These are phyloP conservation scores for Urtica urens DNA, from an alignment of 306 rosid species.

Conservation along the genomic window DNA sequence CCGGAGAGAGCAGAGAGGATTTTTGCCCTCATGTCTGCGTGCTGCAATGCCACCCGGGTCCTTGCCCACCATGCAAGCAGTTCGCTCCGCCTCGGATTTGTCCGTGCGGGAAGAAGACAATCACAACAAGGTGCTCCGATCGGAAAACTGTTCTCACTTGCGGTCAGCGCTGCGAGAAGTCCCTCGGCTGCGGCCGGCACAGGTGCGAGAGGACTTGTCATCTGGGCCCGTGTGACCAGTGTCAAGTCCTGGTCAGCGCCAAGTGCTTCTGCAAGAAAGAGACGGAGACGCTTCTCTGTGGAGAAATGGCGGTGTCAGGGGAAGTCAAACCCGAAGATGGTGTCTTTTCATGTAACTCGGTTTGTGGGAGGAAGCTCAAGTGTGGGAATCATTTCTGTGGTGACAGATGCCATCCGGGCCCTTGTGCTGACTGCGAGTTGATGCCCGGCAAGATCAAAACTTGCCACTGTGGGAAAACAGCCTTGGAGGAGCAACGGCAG, in stretches of 20 bases:
- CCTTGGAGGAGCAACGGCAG: slow-evolving; percentile 46
- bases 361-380: slow-evolving; percentile 45
- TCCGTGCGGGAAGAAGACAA: slow-evolving; percentile 80
- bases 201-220: slow-evolving; percentile 55
- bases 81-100: slow-evolving; percentile 73
- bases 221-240: slow-evolving; percentile 73
- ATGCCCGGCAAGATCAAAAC: slow-evolving; percentile 56
- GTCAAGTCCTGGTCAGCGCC: slow-evolving; percentile 51
- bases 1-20: slow-evolving; percentile 47
- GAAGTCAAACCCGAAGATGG: slow-evolving; percentile 55
- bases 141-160: slow-evolving; percentile 67
- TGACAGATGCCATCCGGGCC: slow-evolving; percentile 71
- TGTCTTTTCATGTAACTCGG: slow-evolving; percentile 55
- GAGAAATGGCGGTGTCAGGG: slow-evolving; percentile 67
- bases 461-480: slow-evolving; percentile 78
- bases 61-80: slow-evolving; percentile 91
- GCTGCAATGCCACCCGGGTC: slow-evolving; percentile 97
- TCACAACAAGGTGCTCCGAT: slow-evolving; percentile 78
- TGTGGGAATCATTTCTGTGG: slow-evolving; percentile 71
- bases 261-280: slow-evolving; percentile 68
- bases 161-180: slow-evolving; percentile 66
- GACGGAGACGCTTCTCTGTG: slow-evolving; percentile 53
- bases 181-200: slow-evolving; percentile 75
- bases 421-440: slow-evolving; percentile 53
- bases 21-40: slow-evolving; percentile 86